Percentiles rank a stretch among this genome's conserved stretches.
Evolutionary conservation across 2,329 filamentous ascomycete genomes (phyloP).

Genomic region (Monosporascus sp.): DNA sequence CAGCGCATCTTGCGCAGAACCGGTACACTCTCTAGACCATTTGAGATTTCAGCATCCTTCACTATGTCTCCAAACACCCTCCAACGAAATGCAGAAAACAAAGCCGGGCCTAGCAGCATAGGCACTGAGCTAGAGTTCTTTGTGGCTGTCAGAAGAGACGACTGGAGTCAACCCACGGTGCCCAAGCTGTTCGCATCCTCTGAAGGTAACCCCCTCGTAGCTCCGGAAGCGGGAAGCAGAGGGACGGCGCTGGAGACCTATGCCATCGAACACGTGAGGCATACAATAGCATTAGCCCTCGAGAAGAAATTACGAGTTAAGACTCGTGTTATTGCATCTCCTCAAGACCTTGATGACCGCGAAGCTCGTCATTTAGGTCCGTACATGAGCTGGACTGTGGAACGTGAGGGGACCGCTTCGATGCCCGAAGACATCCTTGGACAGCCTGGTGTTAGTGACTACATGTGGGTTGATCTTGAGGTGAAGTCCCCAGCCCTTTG

Average conservation of each 20-base stretch:
- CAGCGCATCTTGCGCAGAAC: background rate
- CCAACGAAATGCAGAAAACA: background rate
- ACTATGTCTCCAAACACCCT: background rate
- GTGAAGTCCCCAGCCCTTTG: conserved; percentile 15
- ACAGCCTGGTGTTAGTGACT: background rate
- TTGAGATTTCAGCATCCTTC: background rate
- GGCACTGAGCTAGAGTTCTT: conserved; percentile 18
- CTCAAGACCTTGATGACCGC: too few species aligned
- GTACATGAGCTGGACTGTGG: background rate
- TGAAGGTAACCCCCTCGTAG: background rate
- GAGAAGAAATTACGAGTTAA: too few species aligned
- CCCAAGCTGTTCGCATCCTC: conserved; percentile 6
- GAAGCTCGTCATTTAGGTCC: too few species aligned
- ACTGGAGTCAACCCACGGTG: background rate
- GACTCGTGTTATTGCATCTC: too few species aligned
- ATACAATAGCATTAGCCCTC: too few species aligned
- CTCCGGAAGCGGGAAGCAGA: background rate
- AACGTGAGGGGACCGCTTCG: background rate
- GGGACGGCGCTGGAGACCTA: background rate
- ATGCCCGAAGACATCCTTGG: background rate
- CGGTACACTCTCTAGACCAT: background rate
- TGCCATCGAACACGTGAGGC: too few species aligned
- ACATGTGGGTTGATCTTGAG: conserved; percentile 7
- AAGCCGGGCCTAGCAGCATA: conserved; percentile 6
- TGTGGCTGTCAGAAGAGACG: background rate